These are phyloP conservation scores for Phaeophleospora eucalypticola DNA, from an alignment of 2,329 filamentous ascomycete genomes.

Conservation along the genomic window DNA sequence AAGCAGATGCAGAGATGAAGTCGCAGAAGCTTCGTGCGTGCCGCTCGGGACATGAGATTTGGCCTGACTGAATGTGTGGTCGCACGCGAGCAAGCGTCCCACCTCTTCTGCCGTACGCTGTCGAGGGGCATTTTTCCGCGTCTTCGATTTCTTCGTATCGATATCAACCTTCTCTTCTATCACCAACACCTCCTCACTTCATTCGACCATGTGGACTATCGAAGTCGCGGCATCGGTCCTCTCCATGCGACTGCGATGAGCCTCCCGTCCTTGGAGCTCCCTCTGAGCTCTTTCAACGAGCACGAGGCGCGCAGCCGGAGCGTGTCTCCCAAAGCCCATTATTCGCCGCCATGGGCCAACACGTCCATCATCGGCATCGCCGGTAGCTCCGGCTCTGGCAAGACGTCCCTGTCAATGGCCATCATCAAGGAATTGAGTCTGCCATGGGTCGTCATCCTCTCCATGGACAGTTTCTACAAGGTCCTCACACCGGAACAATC, in stretches of 20 bases:
- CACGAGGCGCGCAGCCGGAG: conserved; percentile 11
- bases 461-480: conserved; percentile 99
- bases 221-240: conserved; percentile 25
- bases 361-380: conserved; percentile 95
- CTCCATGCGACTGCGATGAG: conserved; percentile 31
- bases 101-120: neutral
- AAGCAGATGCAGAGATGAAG: neutral
- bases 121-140: neutral
- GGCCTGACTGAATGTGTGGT: neutral
- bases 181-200: conserved; percentile 5
- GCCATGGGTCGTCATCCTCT: conserved; percentile 96
- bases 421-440: conserved; percentile 87
- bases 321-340: conserved; percentile 55
- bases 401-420: conserved; percentile 88
- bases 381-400: conserved; percentile 90
- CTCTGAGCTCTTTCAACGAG: conserved; percentile 20
- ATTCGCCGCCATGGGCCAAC: conserved; percentile 92
- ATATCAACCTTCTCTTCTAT: neutral
- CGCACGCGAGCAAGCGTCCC: neutral
- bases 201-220: conserved; percentile 27
- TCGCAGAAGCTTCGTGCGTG: neutral
- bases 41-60: neutral
- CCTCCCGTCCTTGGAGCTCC: conserved; percentile 24
- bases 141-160: conserved; percentile 1
- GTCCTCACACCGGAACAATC: conserved; percentile 75